These are phyloP conservation scores for Alternaria sp. DNA, from an alignment of 2,329 filamentous ascomycete genomes.

Conservation along the genomic window DNA sequence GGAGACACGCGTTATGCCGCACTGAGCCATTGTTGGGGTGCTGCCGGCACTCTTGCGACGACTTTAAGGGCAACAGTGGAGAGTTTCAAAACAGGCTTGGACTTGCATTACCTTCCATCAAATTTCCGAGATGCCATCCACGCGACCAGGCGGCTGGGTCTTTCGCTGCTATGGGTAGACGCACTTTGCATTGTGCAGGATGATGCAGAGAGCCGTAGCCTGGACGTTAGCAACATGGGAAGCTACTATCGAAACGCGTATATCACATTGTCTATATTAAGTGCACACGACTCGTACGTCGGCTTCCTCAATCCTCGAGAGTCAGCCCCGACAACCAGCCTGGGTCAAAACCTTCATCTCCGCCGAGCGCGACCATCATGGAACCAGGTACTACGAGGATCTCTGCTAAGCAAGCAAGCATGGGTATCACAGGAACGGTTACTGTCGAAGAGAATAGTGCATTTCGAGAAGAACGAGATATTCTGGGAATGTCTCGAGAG, in stretches of 20 bases:
- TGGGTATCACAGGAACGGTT: background rate
- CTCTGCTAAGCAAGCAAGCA: background rate
- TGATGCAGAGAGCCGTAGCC: background rate
- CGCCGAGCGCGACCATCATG: background rate
- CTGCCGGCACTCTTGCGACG: background rate
- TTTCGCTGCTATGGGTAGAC: background rate
- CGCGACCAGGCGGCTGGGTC: background rate
- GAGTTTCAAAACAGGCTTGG: no score
- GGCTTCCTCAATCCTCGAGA: background rate
- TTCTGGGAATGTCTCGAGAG: no score
- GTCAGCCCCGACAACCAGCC: background rate
- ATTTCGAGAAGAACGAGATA: no score
- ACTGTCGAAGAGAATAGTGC: no score
- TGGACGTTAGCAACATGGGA: background rate
- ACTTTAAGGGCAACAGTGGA: no score
- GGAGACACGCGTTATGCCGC: background rate
- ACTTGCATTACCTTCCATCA: no score
- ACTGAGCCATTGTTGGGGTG: background rate
- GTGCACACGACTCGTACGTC: background rate
- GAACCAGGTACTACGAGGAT: background rate
- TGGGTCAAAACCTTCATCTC: background rate
- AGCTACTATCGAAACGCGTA: no score
- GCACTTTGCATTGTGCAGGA: background rate
- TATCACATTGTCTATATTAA: background rate
- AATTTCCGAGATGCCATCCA: background rate